Base-by-base conservation (phyloP, 164 flowering plant species). In the Tetrastigma voinierianum region DNA sequence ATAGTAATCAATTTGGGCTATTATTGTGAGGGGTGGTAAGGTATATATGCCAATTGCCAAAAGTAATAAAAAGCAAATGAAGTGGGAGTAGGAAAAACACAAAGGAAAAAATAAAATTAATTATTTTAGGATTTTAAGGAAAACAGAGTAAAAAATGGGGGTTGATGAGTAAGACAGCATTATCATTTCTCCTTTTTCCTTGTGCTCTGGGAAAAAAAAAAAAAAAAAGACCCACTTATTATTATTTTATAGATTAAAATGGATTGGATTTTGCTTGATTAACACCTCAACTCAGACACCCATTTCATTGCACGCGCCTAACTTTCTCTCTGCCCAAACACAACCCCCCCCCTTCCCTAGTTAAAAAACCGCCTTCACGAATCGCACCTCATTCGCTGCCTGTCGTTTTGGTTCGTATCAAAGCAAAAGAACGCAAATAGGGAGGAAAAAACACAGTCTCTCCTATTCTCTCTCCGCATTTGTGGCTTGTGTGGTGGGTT, bases 81-180 rank as follows among this genome's bases (percentile, higher is more conserved):
- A 32, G 40, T 32, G 15, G 20, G 56, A 59, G n/a, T 15, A 46
- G 55, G 24, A 19, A 32, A 51, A 45, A 19, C 10, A 21, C 18
- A 18, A 16, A 15, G 21, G 15, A 19, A 54, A 47, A 57, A 20
- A 61, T n/a, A 46, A 54, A 61, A 25, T 1, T 46, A n/a, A 7
- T 10, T 32, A 0, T 32, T 32, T 32, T 23, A 15, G 4, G 18
- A 58, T 32, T 32, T 32, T 32, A 10, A 21, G 19, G 24, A 51
- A 49, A 62, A 43, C 15, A 48, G 20, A 47, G 62, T 43, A 3
- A 18, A 58, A 57, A 57, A 57, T 15, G 19, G 62, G 67, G 43
- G 66, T 23, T 64, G 74, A 67, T 70, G 74, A 73, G 72, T 74
- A 64, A 64, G 77, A 77, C 61, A 70, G 72, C 74, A 77, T 67